Conservation (phyloP, 176 grass and related monocot species). For the Leersia perrieri region DNA sequence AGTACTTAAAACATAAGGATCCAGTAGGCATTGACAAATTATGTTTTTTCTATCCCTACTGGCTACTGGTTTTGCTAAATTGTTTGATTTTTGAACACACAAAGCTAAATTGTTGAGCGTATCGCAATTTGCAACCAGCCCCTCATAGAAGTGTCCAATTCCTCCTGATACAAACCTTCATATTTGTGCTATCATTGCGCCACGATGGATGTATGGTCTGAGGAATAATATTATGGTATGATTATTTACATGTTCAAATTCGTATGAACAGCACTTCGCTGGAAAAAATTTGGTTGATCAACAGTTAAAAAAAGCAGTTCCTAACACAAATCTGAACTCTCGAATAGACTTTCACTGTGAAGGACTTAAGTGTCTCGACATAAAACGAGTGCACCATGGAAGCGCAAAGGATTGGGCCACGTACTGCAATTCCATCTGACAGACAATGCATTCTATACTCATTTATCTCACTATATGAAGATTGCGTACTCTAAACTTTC, state of each 20-base stretch:
- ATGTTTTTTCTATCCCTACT: not conserved
- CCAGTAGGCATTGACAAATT: not conserved
- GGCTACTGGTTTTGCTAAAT: no score
- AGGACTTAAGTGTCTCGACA: not conserved
- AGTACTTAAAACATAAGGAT: not conserved
- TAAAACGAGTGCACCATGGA: not conserved
- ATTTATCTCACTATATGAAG: not conserved
- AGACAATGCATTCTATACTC: no score
- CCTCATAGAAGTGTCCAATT: not conserved
- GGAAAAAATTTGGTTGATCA: no score
- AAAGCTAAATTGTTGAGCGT: not conserved
- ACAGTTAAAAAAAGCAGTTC: no score
- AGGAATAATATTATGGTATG: not conserved
- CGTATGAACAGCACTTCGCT: not conserved
- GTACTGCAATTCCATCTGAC: no score
- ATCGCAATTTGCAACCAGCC: not conserved
- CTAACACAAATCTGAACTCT: not conserved
- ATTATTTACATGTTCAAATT: not conserved
- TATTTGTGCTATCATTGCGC: not conserved
- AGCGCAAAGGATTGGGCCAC: not conserved
- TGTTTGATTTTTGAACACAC: not conserved
- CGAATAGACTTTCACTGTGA: not conserved
- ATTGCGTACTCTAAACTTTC: not conserved
- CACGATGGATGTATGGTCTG: not conserved
- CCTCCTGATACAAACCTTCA: not conserved